Base-by-base conservation (phyloP, 129 eudicot genomes). In the Helichrysum umbraculigerum region DNA sequence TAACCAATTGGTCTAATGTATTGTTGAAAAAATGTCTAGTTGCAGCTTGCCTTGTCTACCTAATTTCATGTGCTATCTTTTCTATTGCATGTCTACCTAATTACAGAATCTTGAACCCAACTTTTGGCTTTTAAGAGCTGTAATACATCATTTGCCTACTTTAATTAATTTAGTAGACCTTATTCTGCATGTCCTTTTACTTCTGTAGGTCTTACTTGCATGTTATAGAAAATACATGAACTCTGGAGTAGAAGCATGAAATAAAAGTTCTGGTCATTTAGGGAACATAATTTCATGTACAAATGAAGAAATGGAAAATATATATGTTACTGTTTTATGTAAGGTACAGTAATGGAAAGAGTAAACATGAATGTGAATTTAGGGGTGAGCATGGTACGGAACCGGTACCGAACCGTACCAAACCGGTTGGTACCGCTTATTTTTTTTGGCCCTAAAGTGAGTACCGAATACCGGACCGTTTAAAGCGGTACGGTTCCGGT, bases 41-140 rank as follows among this genome's bases (percentile, higher is more conserved):
- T 73, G 77, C 68, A 17, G 33, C 64, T 75, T 64, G 73, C 60
- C 34, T 64, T 65, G 74, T 68, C 81, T 76, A 76, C 74, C 81
- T 76, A 76, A 67, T 76, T 47, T 68, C 68, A 56, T 68, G 81
- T 76, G 81, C 35, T 44, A 76, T 65, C 72, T 65, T 76, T 76
- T 76, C 79, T 50, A 76, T 65, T 76, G 39, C 73, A 64, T 64
- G 64, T 65, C 11, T 76, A 76, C 79, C 72, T 65, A 76, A 76
- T 65, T 76, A 50, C 20, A 76, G 79, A 50, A 66, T 76, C 64
- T 12, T 65, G 42, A 76, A 28, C 54, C 64, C 79, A 47, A 76
- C 66, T 65, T 76, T 76, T 76, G 47, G 52, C 33, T 50, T 30
- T 63, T 76, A 52, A 51, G 66, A 30, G 34, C 64, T 65, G 21